A percentile compares a stretch with the other conserved stretches of the same genome.
These are phyloP conservation scores for Fusarium aywerte DNA, from an alignment of 2,329 filamentous ascomycete species.

Conservation along the genomic window DNA sequence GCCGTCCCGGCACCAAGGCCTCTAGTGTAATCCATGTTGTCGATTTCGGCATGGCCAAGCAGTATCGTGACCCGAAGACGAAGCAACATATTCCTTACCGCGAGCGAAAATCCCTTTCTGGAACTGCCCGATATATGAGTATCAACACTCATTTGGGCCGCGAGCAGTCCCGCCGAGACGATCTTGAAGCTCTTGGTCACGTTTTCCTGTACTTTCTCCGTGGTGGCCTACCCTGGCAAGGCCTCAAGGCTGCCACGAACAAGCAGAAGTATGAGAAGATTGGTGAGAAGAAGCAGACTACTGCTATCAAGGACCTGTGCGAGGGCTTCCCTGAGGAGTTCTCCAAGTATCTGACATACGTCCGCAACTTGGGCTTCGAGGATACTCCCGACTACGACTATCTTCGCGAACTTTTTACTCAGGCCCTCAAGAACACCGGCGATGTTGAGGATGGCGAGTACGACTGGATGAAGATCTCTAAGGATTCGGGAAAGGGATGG, in stretches of 20 bases:
- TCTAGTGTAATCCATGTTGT: slow-evolving; percentile 98
- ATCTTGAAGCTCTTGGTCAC: slow-evolving; percentile 86
- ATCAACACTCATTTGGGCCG: slow-evolving; percentile 98
- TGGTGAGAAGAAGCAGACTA: slow-evolving; percentile 99
- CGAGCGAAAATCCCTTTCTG: slow-evolving; percentile 95
- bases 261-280: slow-evolving; percentile 99
- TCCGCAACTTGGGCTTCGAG: slow-evolving; percentile 97
- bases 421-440: slow-evolving; percentile 92
- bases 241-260: slow-evolving; percentile 77
- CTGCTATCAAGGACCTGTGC: slow-evolving; percentile 94
- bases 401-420: slow-evolving; percentile 93
- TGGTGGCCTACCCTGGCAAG: slow-evolving; percentile 78
- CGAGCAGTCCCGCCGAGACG: slow-evolving; percentile 95
- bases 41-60: slow-evolving; percentile 99
- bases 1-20: slow-evolving; percentile 89
- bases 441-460: slow-evolving; percentile 98
- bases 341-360: slow-evolving; percentile 96
- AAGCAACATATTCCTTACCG: slow-evolving; percentile 99
- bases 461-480: slow-evolving; percentile 99
- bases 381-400: slow-evolving; percentile 99
- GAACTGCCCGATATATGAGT: slow-evolving; percentile 98
- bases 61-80: slow-evolving; percentile 98
- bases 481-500: slow-evolving; percentile 86
- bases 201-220: slow-evolving; percentile 80
- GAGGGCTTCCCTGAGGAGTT: slow-evolving; percentile 97